These are phyloP conservation scores for Chloranthus sessilifolius DNA, from an alignment of 164 flowering plant genomes.

Conservation along the genomic window DNA sequence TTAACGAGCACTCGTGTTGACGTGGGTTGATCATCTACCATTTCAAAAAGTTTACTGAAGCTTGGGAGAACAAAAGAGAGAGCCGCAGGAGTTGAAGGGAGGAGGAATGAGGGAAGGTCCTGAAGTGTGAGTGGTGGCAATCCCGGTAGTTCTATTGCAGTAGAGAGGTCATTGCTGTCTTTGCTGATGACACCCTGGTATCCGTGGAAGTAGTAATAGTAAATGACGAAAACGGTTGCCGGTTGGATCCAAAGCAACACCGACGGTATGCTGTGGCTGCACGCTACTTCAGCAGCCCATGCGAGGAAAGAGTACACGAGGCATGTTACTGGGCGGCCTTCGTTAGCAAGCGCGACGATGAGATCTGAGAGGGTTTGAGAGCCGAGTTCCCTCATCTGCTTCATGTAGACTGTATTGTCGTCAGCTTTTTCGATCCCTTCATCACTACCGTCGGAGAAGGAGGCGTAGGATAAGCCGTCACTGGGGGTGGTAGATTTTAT, in stretches of 20 bases:
- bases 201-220: background rate
- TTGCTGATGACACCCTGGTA: background rate
- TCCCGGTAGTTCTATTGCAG: constrained; percentile 12
- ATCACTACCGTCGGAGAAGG: background rate
- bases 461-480: background rate
- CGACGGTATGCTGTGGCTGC: background rate
- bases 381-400: background rate
- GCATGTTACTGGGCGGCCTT: constrained; percentile 2
- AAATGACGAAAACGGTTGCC: background rate
- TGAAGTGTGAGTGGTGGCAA: constrained; percentile 14
- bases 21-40: too few species aligned
- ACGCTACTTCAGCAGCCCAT: constrained; percentile 5
- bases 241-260: background rate
- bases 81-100: background rate
- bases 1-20: constrained; percentile 2
- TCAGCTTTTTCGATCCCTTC: background rate
- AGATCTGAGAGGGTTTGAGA: background rate
- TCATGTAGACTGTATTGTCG: background rate
- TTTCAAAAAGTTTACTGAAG: background rate
- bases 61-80: background rate
- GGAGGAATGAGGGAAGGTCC: constrained; percentile 15
- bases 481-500: background rate
- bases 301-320: background rate
- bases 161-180: too few species aligned
- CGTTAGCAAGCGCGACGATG: background rate